Conservation (phyloP, 768 basidiomycete genomes). For the Auriculariales sp. region DNA sequence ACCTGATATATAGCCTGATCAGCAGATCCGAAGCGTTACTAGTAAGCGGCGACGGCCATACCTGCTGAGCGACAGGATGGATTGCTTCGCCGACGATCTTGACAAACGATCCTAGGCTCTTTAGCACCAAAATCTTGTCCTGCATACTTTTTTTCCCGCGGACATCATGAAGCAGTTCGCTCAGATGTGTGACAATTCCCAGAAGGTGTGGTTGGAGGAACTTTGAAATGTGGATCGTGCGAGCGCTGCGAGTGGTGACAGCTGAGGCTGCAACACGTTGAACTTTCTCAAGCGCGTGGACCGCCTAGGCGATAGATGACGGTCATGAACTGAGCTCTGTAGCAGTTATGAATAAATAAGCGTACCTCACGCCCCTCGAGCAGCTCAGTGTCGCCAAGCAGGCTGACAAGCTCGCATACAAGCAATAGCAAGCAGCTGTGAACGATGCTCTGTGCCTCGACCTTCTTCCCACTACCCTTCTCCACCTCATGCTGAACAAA, state of each 20-base stretch:
- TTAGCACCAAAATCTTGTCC: slow-evolving; percentile 63
- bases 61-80: slow-evolving; percentile 75
- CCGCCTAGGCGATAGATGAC: slow-evolving; percentile 22
- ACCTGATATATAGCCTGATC: slow-evolving; percentile 34
- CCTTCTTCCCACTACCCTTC: slow-evolving; percentile 17
- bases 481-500: slow-evolving; percentile 47
- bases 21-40: slow-evolving; percentile 34
- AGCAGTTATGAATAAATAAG: slow-evolving; percentile 2
- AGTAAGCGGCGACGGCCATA: slow-evolving; percentile 43
- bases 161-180: slow-evolving; percentile 74
- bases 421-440: slow-evolving; percentile 54
- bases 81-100: slow-evolving; percentile 54
- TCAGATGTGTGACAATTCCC: slow-evolving; percentile 72
- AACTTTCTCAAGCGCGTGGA: slow-evolving; percentile 30
- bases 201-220: slow-evolving; percentile 70
- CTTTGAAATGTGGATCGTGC: slow-evolving; percentile 28
- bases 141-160: slow-evolving; percentile 57
- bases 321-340: not conserved
- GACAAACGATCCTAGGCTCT: slow-evolving; percentile 65
- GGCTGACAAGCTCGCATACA: slow-evolving; percentile 60
- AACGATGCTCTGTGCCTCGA: slow-evolving; percentile 30
- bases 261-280: slow-evolving; percentile 17
- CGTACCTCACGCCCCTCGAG: slow-evolving; percentile 31
- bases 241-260: slow-evolving; percentile 15
- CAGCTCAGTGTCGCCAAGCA: slow-evolving; percentile 55